Conservation (phyloP, 345 rosid species). For the Acer yangbiense region DNA sequence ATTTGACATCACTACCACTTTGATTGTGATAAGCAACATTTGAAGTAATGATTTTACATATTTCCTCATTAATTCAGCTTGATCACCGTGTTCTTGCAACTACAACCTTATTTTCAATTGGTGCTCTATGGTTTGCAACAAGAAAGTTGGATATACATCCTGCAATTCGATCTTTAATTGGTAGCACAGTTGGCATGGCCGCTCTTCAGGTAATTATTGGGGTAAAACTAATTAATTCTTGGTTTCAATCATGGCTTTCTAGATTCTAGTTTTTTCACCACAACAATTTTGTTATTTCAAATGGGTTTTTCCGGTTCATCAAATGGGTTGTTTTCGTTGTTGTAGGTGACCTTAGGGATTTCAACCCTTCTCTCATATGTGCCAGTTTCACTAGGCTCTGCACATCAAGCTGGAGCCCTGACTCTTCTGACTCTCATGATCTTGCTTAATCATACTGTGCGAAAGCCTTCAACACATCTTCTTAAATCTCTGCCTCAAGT, state of each 20-base stretch:
- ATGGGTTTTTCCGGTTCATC: not conserved
- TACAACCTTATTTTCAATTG: slow-evolving; percentile 53
- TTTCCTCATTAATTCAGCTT: slow-evolving; percentile 43
- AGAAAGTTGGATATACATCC: slow-evolving; percentile 89
- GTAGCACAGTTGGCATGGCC: slow-evolving; percentile 78
- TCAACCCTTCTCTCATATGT: slow-evolving; percentile 89
- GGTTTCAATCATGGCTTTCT: not conserved
- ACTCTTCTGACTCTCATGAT: slow-evolving; percentile 78
- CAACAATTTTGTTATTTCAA: not conserved
- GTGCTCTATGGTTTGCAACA: slow-evolving; percentile 75
- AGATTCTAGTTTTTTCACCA: not conserved
- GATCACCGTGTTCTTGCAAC: slow-evolving; percentile 94
- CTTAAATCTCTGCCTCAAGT: slow-evolving; percentile 80
- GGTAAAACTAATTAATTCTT: not conserved
- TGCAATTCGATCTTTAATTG: slow-evolving; percentile 70
- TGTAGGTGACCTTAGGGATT: slow-evolving; percentile 80
- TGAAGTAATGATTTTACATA: not conserved
- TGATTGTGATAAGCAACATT: not conserved
- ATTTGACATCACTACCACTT: not conserved
- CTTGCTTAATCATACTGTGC: slow-evolving; percentile 75
- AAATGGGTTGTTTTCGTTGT: not conserved
- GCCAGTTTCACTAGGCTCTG: slow-evolving; percentile 79
- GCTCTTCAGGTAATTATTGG: slow-evolving; percentile 63
- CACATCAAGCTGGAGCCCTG: slow-evolving; percentile 89
- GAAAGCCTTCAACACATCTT: slow-evolving; percentile 74